Base-by-base conservation (phyloP, 768 basidiomycete genomes). In the Botryobasidium botryosum region DNA sequence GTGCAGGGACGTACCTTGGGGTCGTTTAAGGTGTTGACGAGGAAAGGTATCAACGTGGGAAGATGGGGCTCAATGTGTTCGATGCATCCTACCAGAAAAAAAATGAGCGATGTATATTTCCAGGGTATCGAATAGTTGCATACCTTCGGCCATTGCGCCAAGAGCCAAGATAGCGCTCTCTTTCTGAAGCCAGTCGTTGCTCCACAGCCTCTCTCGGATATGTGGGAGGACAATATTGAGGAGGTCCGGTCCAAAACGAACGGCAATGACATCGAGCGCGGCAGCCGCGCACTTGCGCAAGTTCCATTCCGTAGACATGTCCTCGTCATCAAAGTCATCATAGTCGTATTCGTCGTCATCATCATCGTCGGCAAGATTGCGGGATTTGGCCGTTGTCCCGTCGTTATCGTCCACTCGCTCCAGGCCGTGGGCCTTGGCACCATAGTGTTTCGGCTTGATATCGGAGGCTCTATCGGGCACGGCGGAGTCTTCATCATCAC, bases 291-390 rank as follows among this genome's bases (percentile, higher is more conserved):
- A 99, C 65, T 99, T 99, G 51, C 94, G 73, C 49, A 97, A 67
- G 63, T 97, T 99, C 94, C 94, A 99, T 59, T 97, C 91, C 2
- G 92, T 92, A 7, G 84, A 81, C 70, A 86, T 83, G 57, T 96
- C 94, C 48, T 97, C 94, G 12, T 88, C 88, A 53, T 92, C 91
- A 47, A 91, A 87, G 36, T 86, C 80, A 48, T 87, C 82, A 51
- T 88, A 80, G 51, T 79, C 68, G 53, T 91, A 77, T 50, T 85
- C 77, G 48, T 90, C 82, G 3, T 91, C 86, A 2, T 91, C 84
- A 0, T 87, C 84, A 43, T 91, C 87, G 0, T 77, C 78, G 15
- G 40, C 23, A 13, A 8, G 23, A 12, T 15, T 15, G 12, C 10
- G 12, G 20, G 45, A 38, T 21, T 47, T 47, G 18, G 43, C 37